phyloP scores from a whole-genome alignment of 2,329 filamentous ascomycete genomes.

The Tolypocladium tropicale region DNA sequence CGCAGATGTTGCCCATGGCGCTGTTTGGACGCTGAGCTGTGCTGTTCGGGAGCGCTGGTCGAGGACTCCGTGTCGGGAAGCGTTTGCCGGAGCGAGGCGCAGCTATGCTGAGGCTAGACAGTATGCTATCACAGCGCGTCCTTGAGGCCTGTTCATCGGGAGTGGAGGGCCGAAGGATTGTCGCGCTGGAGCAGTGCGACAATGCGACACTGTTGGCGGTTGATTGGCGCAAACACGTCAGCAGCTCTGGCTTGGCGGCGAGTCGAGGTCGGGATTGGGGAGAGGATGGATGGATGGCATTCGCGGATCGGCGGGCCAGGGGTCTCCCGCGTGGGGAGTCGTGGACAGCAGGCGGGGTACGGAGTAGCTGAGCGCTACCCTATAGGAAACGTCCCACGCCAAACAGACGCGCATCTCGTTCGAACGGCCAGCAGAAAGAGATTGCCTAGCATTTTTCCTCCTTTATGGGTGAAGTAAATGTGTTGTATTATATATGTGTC shows the following conservation, averaged over 20 bases:
- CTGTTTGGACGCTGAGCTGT: neutral
- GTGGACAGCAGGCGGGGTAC: neutral
- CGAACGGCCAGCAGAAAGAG: too few species aligned
- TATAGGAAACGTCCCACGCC: too few species aligned
- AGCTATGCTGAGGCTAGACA: neutral
- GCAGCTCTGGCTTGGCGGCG: neutral
- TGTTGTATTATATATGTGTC: too few species aligned
- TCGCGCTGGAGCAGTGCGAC: neutral
- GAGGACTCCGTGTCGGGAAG: neutral
- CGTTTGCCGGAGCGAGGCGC: neutral
- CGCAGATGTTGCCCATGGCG: conserved; percentile 78
- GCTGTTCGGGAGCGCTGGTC: neutral
- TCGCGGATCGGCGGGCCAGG: neutral
- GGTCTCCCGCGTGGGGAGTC: neutral
- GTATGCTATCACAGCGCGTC: neutral
- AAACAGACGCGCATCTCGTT: too few species aligned
- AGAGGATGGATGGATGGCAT: neutral
- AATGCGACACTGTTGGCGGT: neutral
- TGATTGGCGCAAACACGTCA: neutral
- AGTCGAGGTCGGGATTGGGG: neutral
- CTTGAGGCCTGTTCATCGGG: neutral
- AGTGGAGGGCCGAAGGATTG: neutral
- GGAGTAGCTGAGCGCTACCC: neutral
- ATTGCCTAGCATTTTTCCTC: too few species aligned
- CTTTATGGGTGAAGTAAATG: too few species aligned